Conservation (phyloP, 371 early-diverging fungal species). For the Coemansia sp. region DNA sequence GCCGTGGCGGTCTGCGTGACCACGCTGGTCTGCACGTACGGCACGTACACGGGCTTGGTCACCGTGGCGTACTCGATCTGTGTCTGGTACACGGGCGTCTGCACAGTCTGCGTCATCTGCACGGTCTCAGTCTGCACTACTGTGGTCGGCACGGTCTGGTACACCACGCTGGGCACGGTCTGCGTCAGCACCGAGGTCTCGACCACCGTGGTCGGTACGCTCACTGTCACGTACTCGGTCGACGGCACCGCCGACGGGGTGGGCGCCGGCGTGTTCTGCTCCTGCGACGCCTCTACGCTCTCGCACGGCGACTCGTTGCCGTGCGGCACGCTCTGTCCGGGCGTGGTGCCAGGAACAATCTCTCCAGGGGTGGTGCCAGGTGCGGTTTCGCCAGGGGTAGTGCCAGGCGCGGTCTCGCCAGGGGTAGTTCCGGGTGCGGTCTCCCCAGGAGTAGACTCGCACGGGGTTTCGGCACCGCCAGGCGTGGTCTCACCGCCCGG, state of each 20-base stretch:
- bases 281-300: conserved; percentile 14
- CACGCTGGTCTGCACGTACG: conserved; percentile 45
- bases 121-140: conserved; percentile 21
- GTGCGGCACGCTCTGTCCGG: neutral
- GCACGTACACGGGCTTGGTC: conserved; percentile 48
- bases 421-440: conserved; percentile 3
- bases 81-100: conserved; percentile 28
- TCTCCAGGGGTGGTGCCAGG: neutral
- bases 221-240: conserved; percentile 19
- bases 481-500: conserved; percentile 12
- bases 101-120: conserved; percentile 25
- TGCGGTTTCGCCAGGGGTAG: conserved; percentile 6
- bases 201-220: conserved; percentile 27
- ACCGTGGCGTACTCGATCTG: conserved; percentile 38
- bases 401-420: conserved; percentile 1
- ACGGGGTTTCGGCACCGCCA: conserved; percentile 1
- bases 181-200: conserved; percentile 28
- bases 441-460: conserved; percentile 8
- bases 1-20: conserved; percentile 30
- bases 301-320: conserved; percentile 15
- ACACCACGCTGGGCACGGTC: conserved; percentile 31
- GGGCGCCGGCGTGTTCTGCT: conserved; percentile 6
- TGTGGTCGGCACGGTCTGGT: conserved; percentile 36
- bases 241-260: neutral
- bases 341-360: neutral